These are phyloP conservation scores for Hymenoscyphus albidus DNA, from an alignment of 2,329 filamentous ascomycete species.

Conservation along the genomic window DNA sequence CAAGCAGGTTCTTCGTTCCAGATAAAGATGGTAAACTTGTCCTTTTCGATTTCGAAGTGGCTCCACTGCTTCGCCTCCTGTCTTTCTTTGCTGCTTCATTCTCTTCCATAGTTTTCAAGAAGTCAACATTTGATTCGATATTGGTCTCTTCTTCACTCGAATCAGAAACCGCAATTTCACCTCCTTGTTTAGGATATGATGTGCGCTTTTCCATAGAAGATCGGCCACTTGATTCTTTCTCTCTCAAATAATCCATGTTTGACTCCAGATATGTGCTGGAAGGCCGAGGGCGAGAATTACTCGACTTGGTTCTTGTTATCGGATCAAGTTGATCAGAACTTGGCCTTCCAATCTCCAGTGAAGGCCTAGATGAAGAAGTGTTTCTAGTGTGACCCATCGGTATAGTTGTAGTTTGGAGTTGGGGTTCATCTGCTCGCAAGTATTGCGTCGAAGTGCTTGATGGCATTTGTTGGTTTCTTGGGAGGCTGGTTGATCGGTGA, in stretches of 20 bases:
- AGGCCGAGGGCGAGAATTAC: slow-evolving; percentile 67
- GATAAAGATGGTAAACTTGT: slow-evolving; percentile 68
- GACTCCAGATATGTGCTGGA: slow-evolving; percentile 80
- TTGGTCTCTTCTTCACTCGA: slow-evolving; percentile 50
- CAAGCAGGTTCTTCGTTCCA: slow-evolving; percentile 76
- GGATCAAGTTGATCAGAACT: slow-evolving; percentile 57
- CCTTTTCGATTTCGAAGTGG: slow-evolving; percentile 58
- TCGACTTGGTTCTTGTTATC: slow-evolving; percentile 59
- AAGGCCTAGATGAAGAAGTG: slow-evolving; percentile 57
- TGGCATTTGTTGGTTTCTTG: slow-evolving; percentile 28
- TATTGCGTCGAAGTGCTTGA: slow-evolving; percentile 16
- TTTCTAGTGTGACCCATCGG: slow-evolving; percentile 37
- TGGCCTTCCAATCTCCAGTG: slow-evolving; percentile 67
- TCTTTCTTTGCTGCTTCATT: slow-evolving; percentile 49
- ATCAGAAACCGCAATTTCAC: slow-evolving; percentile 33
- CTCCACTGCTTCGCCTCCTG: slow-evolving; percentile 51
- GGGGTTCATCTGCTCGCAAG: slow-evolving; percentile 24
- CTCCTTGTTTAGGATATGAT: slow-evolving; percentile 20
- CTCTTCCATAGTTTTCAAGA: slow-evolving; percentile 72
- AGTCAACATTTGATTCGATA: slow-evolving; percentile 78
- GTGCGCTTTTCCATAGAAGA: slow-evolving; percentile 34
- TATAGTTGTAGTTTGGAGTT: slow-evolving; percentile 19
- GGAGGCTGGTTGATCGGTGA: slow-evolving; percentile 52
- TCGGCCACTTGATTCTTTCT: slow-evolving; percentile 55
- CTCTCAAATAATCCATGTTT: slow-evolving; percentile 76